Evolutionary conservation across 176 grass and related monocot species (phyloP).

Genomic region (Oryza meridionalis): DNA sequence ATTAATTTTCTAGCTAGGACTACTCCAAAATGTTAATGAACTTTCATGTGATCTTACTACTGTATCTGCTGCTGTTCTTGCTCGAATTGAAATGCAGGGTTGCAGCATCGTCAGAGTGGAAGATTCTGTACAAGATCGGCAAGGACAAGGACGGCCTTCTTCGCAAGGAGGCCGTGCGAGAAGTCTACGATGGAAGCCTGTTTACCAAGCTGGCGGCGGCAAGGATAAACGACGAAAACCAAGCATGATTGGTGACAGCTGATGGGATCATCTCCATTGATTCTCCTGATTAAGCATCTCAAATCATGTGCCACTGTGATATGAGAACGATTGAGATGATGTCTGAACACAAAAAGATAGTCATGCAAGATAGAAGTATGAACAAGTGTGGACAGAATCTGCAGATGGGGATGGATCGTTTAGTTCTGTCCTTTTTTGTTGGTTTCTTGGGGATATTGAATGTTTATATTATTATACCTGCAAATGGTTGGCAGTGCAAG

Average conservation of each 20-base stretch:
- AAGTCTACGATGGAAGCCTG: slow-evolving; percentile 72
- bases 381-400: slow-evolving; percentile 42
- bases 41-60: not conserved
- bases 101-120: slow-evolving; percentile 61
- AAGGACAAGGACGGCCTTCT: slow-evolving; percentile 89
- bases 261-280: slow-evolving; percentile 7
- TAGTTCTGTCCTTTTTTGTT: not conserved
- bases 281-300: not conserved
- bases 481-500: not conserved
- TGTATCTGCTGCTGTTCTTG: not conserved
- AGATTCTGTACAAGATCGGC: slow-evolving; percentile 50
- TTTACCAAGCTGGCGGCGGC: slow-evolving; percentile 57
- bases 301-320: not conserved
- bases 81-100: slow-evolving; percentile 39
- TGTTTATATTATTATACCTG: not conserved
- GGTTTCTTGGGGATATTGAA: not conserved
- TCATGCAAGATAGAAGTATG: slow-evolving; percentile 12
- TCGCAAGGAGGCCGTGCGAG: slow-evolving; percentile 51
- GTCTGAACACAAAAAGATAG: not conserved
- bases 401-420: not conserved
- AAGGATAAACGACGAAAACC: slow-evolving; percentile 14
- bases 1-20: not conserved
- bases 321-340: not conserved
- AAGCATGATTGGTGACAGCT: slow-evolving; percentile 12
- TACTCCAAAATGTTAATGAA: not conserved